Percentiles rank a stretch among this genome's conserved stretches.
Conservation (phyloP, 2,329 filamentous ascomycete genomes). For the Cladosporium sp. region DNA sequence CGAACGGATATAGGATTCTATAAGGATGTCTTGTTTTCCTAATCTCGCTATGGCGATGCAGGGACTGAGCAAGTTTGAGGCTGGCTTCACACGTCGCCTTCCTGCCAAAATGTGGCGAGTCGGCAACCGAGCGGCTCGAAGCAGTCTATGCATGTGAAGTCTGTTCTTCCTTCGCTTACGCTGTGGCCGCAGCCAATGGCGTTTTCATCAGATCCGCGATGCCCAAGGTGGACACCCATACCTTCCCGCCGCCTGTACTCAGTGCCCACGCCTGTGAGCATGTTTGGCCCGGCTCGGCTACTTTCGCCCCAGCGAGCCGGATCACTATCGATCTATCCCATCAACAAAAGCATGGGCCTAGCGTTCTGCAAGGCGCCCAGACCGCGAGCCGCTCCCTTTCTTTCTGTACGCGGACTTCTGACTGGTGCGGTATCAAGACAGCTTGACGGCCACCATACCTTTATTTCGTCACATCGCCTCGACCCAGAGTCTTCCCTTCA, state of each 20-base stretch:
- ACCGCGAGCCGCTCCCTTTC: not conserved
- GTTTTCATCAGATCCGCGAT: not conserved
- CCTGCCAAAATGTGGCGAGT: not conserved
- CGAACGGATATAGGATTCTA: not conserved
- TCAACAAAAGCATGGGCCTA: not conserved
- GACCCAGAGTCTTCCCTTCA: not conserved
- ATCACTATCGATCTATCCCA: not conserved
- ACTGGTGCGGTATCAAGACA: not conserved
- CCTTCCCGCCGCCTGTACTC: not conserved
- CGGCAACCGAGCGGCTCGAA: not conserved
- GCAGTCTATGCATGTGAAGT: not conserved
- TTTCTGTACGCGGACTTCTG: not conserved
- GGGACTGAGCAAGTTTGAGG: not conserved
- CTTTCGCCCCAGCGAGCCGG: not conserved
- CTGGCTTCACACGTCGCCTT: not conserved
- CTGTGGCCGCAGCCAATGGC: not conserved
- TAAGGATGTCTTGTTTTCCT: not conserved
- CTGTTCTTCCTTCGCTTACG: not conserved
- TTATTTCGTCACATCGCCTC: not conserved
- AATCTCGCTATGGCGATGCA: not conserved
- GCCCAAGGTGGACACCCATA: not conserved
- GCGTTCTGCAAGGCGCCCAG: not conserved
- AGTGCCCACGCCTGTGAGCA: not conserved
- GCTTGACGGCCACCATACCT: not conserved
- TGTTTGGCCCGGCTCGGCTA: not conserved